These are phyloP conservation scores for Selenicereus undatus DNA, from an alignment of 148 eudicot species.

Conservation along the genomic window DNA sequence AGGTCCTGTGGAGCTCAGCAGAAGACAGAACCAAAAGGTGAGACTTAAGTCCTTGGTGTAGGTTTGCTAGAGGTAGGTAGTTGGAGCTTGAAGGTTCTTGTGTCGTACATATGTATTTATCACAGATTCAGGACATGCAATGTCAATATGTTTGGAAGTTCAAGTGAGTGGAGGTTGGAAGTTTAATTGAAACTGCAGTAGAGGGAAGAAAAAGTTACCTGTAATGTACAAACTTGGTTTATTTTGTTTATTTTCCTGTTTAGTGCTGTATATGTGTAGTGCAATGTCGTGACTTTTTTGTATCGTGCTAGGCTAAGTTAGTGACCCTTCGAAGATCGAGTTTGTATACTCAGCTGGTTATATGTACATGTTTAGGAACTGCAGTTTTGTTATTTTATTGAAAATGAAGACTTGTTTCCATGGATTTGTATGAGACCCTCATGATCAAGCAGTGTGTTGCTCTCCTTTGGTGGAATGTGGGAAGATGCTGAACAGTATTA, in stretches of 20 bases:
- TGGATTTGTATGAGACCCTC: neutral
- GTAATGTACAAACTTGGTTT: neutral
- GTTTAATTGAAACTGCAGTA: neutral
- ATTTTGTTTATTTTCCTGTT: neutral
- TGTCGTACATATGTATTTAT: neutral
- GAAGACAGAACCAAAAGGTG: slow-evolving; percentile 3
- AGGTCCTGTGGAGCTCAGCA: slow-evolving; percentile 4
- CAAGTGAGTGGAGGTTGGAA: neutral
- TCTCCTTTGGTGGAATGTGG: neutral
- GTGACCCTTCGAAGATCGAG: neutral
- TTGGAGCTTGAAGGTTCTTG: neutral
- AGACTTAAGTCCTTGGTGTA: neutral
- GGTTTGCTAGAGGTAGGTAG: neutral
- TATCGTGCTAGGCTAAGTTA: neutral
- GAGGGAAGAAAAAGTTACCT: neutral
- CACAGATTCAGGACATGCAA: neutral
- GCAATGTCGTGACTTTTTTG: neutral
- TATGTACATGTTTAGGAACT: neutral
- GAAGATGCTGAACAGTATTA: neutral
- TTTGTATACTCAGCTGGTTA: neutral
- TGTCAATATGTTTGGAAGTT: neutral
- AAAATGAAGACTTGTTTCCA: neutral
- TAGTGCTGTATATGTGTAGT: neutral
- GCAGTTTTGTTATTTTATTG: neutral
- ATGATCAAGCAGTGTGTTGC: neutral